Evolutionary conservation across 768 basidiomycete species (phyloP), one percentile per base, ranked within the genome.

Genomic region (Collybiopsis confluens): DNA sequence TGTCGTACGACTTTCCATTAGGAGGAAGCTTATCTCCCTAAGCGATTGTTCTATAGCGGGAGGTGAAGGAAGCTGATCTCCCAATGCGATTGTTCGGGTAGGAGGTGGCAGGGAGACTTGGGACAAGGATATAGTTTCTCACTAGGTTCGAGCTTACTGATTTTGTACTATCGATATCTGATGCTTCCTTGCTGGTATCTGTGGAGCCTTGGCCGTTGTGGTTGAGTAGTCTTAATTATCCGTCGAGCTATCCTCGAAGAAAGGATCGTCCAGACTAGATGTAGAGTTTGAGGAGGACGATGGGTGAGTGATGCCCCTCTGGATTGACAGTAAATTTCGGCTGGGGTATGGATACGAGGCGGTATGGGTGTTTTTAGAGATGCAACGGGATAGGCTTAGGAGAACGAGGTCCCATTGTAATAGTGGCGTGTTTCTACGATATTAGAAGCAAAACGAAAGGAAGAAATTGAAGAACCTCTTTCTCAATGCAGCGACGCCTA

Each of bases 21-120:
- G 42, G n/a, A n/a, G n/a, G n/a, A n/a, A n/a, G n/a, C n/a, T n/a
- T n/a, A n/a, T n/a, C n/a, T n/a, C n/a, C n/a, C n/a, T n/a, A n/a
- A n/a, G n/a, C n/a, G n/a, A n/a, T n/a, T n/a, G n/a, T n/a, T n/a
- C n/a, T n/a, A n/a, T n/a, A n/a, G n/a, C n/a, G n/a, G n/a, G n/a
- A 5, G 21, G 40, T 42, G 85, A 79, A 5, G 90, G 88, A 15
- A 90, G 74, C 59, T 82, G 88, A 59, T 85, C 85, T 0, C 86
- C 85, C 0, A 78, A 71, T 1, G 71, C 86, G 41, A 90, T 90
- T 0, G 73, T 85, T 4, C 90, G 85, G 0, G 83, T 87, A 0
- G 90, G 90, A 0, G 90, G 90, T 0, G 21, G 47, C 33, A 11
- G 58, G 50, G 18, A 68, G 40, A 47, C 54, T 27, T 38, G 67